Conservation (phyloP, 1,139 yeast species). For the Wickerhamiella pararugosa region DNA sequence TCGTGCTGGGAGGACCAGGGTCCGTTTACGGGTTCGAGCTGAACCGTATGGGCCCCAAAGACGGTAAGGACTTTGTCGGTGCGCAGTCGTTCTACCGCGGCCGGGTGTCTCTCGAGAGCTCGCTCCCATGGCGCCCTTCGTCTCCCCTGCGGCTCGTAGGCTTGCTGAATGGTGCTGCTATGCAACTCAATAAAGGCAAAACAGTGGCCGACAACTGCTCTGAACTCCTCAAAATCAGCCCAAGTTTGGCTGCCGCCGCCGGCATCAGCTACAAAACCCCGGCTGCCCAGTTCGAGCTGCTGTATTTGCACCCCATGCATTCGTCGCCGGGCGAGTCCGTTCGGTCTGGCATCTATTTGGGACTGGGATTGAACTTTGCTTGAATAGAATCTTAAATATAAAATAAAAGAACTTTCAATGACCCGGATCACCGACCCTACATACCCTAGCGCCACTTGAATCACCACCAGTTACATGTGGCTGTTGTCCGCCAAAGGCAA, state of each 20-base stretch:
- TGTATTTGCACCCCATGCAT: constrained; percentile 40
- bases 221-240: constrained; percentile 13
- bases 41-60: constrained; percentile 68
- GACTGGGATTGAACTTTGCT: constrained; percentile 41
- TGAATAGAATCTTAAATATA: constrained; percentile 5
- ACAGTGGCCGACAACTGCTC: constrained; percentile 6
- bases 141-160: constrained; percentile 14
- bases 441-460: too few species aligned
- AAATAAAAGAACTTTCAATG: constrained; percentile 14
- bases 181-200: constrained; percentile 6
- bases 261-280: constrained; percentile 70
- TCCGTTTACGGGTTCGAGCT: constrained; percentile 49
- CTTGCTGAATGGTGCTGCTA: constrained; percentile 14
- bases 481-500: too few species aligned
- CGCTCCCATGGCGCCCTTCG: constrained; percentile 20
- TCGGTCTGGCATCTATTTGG: constrained; percentile 72
- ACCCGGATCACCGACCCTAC: constrained; percentile 8
- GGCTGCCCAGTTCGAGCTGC: constrained; percentile 70
- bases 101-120: constrained; percentile 21
- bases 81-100: constrained; percentile 35
- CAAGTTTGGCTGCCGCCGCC: constrained; percentile 47
- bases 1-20: constrained; percentile 51
- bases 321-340: constrained; percentile 41
- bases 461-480: too few species aligned
- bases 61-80: constrained; percentile 36